Base-by-base conservation (phyloP, 225 moss, liverwort and hornwort species). In the Bryum argenteum region DNA sequence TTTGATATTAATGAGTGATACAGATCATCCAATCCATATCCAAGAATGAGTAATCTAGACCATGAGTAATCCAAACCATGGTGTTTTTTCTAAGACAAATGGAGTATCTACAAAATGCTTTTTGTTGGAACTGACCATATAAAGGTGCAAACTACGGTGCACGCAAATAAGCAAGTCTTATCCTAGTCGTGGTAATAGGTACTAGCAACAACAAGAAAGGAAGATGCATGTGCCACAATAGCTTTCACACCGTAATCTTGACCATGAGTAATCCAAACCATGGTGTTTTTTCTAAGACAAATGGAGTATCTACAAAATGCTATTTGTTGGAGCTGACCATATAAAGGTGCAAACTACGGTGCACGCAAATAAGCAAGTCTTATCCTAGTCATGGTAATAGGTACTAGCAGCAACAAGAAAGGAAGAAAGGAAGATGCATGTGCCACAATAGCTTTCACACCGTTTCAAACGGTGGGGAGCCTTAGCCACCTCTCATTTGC, bases 181-280 rank as follows among this genome's bases (percentile, higher is more conserved):
- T 67, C 42, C 28, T 19, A 16, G 14, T 38, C 50, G 18, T 54
- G 51, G 70, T 24, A 16, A n/a, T 78, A 72, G 72, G 66, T 54
- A 37, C 37, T 2, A 66, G 66, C 66, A 66, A 53, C 78, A 78
- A 45, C 71, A 67, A 66, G 72, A n/a, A n/a, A n/a, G n/a, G n/a
- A n/a, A n/a, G n/a, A 22, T 5, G 12, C 66, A 15, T 8, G 22
- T 45, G 2, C 26, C 13, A 14, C 9, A 33, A 5, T 33, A 33
- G 33, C 33, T 33, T 37, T 44, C 9, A n/a, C 13, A 28, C 42
- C 24, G n/a, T n/a, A 26, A 2, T 26, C 4, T 26, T 2, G 26
- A 2, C 2, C 2, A 26, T 26, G 2, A 2, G 26, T 26, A 26
- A 26, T 26, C 4, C 2, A 26, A 26, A 2, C 4, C 2, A 26